Evolutionary conservation across 129 eudicot genomes (phyloP).

Genomic region (Deinandra increscens): DNA sequence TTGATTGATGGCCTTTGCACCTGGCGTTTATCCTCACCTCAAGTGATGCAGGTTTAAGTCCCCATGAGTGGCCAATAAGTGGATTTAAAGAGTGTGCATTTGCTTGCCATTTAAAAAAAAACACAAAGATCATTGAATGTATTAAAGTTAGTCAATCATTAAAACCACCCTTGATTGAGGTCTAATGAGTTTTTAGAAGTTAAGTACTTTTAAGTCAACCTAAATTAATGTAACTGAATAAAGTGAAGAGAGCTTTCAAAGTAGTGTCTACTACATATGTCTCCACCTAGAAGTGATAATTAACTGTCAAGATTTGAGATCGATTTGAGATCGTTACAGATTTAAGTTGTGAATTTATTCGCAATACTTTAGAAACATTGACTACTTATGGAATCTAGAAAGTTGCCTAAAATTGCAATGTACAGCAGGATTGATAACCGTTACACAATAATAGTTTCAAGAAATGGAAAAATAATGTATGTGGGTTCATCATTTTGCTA

Average conservation of each 20-base stretch:
- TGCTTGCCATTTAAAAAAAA: no score
- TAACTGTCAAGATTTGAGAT: no score
- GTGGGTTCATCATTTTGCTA: not conserved
- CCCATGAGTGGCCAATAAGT: no score
- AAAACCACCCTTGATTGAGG: not conserved
- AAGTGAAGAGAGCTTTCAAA: not conserved
- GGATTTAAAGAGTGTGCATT: no score
- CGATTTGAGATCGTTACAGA: not conserved
- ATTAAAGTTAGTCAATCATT: not conserved
- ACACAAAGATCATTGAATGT: not conserved
- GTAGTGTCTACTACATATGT: not conserved
- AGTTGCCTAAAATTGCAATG: constrained; percentile 10
- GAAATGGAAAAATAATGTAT: not conserved
- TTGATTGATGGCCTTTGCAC: not conserved
- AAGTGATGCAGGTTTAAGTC: no score
- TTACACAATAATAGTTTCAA: not conserved
- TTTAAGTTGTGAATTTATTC: not conserved
- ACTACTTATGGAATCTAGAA: not conserved
- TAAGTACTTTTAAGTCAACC: no score
- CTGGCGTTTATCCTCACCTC: no score
- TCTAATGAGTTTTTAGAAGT: not conserved
- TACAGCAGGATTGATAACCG: not conserved
- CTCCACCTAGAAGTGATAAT: not conserved
- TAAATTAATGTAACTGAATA: not conserved
- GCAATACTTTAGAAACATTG: not conserved